Evolutionary conservation across 169 alveolate genomes (phyloP), one percentile per base, ranked within the genome.

Genomic region (Plasmodium inui): DNA sequence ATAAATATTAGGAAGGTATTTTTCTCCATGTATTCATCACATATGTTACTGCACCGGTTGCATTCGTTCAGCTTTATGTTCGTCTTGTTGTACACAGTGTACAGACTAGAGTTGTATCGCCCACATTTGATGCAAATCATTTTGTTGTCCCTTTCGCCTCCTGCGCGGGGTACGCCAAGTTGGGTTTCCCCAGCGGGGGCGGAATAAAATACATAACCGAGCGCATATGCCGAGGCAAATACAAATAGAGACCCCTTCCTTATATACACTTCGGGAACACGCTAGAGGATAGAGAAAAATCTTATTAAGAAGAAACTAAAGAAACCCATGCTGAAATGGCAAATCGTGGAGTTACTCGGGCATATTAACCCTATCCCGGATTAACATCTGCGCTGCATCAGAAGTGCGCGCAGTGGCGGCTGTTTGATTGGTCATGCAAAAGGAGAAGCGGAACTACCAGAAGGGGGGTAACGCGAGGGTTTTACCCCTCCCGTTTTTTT

Each of bases 101-200:
- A 88, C 34, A 88, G 37, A n/a, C 82, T 78, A 30, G 90, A 57
- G 73, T 88, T 88, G 30, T 67, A 88, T 53, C 94, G 39, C 6
- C 94, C 94, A n/a, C 94, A 88, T 88, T 78, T 88, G 57, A 67
- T 79, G 89, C 94, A 88, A 30, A 88, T 88, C 94, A 88, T 79
- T 39, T 79, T 50, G 61, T 79, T 50, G 61, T 50, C 22, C 61
- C 22, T 12, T 50, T 17, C 19, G 61, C 17, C 61, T 50, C 3
- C 61, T 17, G 12, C 14, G 22, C 26, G 17, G 0, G 61, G 9
- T 50, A 26, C 61, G 61, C 61, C 19, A 50, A 50, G 61, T 50
- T 50, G 14, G 6, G 22, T 12, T 50, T 50, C 19, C 61, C 61
- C 61, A 50, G 22, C 2, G 22, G 17, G 61, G 61, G 61, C 4